Percentiles rank a stretch among this genome's conserved stretches.
Conservation (phyloP, 1,284 basidiomycete species). For the Sanghuangporus sanghuang region DNA sequence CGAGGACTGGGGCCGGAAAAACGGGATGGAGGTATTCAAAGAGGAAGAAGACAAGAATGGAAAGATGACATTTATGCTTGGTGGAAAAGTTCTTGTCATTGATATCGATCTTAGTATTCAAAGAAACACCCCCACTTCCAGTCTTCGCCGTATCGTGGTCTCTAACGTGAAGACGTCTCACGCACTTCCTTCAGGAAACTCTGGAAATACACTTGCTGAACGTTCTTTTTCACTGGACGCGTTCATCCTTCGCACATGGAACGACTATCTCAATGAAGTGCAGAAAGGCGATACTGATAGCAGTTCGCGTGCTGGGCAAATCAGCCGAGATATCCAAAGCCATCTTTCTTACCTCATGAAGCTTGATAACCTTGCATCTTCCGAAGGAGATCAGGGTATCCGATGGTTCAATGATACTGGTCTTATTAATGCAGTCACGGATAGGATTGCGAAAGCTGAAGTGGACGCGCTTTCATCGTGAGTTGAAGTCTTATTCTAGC, state of each 20-base stretch:
- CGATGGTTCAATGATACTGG: slow-evolving; percentile 70
- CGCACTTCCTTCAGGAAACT: slow-evolving; percentile 47
- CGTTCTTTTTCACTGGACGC: slow-evolving; percentile 57
- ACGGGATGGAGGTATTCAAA: slow-evolving; percentile 38
- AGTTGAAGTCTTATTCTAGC: slow-evolving; percentile 24
- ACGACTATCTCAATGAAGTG: slow-evolving; percentile 52
- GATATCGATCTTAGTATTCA: slow-evolving; percentile 61
- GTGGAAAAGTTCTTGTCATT: slow-evolving; percentile 71
- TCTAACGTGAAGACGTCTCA: slow-evolving; percentile 65
- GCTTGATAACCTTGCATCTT: slow-evolving; percentile 56
- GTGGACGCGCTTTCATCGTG: slow-evolving; percentile 48
- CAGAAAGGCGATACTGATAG: slow-evolving; percentile 51
- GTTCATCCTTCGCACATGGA: slow-evolving; percentile 50
- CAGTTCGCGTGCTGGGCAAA: slow-evolving; percentile 41
- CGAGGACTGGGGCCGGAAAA: slow-evolving; percentile 18
- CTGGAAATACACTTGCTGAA: slow-evolving; percentile 31
- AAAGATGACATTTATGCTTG: slow-evolving; percentile 54
- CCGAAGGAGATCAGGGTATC: slow-evolving; percentile 57
- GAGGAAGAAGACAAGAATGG: slow-evolving; percentile 48
- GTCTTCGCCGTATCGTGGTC: slow-evolving; percentile 35
- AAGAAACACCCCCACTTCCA: slow-evolving; percentile 28
- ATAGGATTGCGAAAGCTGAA: slow-evolving; percentile 49
- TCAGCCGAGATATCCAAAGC: slow-evolving; percentile 43
- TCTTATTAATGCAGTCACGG: slow-evolving; percentile 42
- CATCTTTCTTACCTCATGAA: slow-evolving; percentile 67